A percentile compares a stretch with the other conserved stretches of the same genome.
These are phyloP conservation scores for Polytolypa hystricis DNA, from an alignment of 2,329 filamentous ascomycete genomes.

Conservation along the genomic window DNA sequence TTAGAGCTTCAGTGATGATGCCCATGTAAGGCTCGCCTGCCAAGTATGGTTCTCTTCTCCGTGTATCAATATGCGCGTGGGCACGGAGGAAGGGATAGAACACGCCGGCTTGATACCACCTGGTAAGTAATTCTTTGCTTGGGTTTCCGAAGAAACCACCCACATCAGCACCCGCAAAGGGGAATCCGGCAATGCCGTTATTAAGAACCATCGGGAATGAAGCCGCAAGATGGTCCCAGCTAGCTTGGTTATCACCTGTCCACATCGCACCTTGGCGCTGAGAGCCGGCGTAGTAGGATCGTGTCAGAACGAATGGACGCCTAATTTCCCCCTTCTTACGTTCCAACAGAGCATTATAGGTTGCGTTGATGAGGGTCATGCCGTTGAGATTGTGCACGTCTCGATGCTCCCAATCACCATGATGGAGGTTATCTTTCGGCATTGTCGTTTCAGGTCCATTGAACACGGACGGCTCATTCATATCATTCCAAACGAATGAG, in stretches of 20 bases:
- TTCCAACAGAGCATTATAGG: slow-evolving; percentile 69
- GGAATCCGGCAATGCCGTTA: slow-evolving; percentile 85
- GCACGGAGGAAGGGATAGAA: slow-evolving; percentile 98
- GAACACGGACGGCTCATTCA: slow-evolving; percentile 99
- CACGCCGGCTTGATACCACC: slow-evolving; percentile 93
- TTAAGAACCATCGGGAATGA: slow-evolving; percentile 89
- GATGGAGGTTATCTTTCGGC: slow-evolving; percentile 95
- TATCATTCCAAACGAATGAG: slow-evolving; percentile 96
- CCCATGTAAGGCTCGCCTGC: slow-evolving; percentile 70
- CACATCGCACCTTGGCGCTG: slow-evolving; percentile 93
- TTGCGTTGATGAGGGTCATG: slow-evolving; percentile 90
- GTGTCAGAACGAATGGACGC: slow-evolving; percentile 84
- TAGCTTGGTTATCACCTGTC: slow-evolving; percentile 95
- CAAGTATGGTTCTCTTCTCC: slow-evolving; percentile 86
- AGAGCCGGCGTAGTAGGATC: slow-evolving; percentile 82
- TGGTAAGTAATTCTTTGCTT: slow-evolving; percentile 75
- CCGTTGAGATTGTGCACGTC: slow-evolving; percentile 95
- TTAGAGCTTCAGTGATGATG: slow-evolving; percentile 78
- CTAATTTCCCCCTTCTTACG: slow-evolving; percentile 77
- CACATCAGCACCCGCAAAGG: slow-evolving; percentile 90
- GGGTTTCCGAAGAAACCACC: slow-evolving; percentile 98
- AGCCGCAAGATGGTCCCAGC: slow-evolving; percentile 81
- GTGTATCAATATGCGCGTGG: slow-evolving; percentile 92
- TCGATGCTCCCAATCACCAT: slow-evolving; percentile 88
- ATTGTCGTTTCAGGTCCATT: slow-evolving; percentile 97